These are phyloP conservation scores for Colletotrichum sp. DNA, from an alignment of 2,329 filamentous ascomycete genomes.

Conservation along the genomic window DNA sequence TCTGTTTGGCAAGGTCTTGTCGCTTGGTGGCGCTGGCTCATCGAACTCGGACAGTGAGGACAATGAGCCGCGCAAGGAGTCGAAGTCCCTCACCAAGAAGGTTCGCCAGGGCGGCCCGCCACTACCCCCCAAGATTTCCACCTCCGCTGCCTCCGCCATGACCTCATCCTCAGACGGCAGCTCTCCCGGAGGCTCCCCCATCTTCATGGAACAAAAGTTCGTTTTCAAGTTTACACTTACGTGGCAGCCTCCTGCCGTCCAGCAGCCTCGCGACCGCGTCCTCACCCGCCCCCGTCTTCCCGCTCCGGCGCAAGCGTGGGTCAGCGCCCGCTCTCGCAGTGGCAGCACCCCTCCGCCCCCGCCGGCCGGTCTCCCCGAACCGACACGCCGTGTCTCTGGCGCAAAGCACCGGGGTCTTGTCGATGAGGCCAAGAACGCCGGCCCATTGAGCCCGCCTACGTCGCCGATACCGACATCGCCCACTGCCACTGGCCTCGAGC, in stretches of 20 bases:
- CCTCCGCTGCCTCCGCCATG: conserved; percentile 27
- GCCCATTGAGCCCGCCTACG: conserved; percentile 37
- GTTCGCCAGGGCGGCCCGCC: conserved; percentile 26
- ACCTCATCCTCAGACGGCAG: conserved; percentile 53
- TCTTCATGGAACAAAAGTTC: conserved; percentile 62
- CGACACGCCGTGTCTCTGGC: conserved; percentile 55
- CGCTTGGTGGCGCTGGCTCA: conserved; percentile 36
- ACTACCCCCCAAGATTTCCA: conserved; percentile 41
- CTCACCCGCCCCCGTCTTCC: conserved; percentile 74
- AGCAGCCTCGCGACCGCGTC: conserved; percentile 64
- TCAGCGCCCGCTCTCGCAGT: conserved; percentile 48
- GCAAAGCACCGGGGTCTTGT: conserved; percentile 50
- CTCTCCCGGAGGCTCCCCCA: conserved; percentile 60
- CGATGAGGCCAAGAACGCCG: conserved; percentile 56
- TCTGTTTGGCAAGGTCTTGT: conserved; percentile 67
- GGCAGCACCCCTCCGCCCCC: conserved; percentile 41
- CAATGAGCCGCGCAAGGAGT: conserved; percentile 56
- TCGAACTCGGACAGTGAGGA: conserved; percentile 42
- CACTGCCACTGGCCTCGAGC: conserved; percentile 17
- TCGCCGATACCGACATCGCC: not conserved
- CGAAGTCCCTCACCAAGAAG: conserved; percentile 34
- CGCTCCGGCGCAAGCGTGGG: conserved; percentile 69
- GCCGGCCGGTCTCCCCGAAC: conserved; percentile 43
- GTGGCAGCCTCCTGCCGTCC: conserved; percentile 59
- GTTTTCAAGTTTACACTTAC: conserved; percentile 79